phyloP scores from a whole-genome alignment of 1,284 basidiomycete genomes.

The Agaricales sp. region DNA sequence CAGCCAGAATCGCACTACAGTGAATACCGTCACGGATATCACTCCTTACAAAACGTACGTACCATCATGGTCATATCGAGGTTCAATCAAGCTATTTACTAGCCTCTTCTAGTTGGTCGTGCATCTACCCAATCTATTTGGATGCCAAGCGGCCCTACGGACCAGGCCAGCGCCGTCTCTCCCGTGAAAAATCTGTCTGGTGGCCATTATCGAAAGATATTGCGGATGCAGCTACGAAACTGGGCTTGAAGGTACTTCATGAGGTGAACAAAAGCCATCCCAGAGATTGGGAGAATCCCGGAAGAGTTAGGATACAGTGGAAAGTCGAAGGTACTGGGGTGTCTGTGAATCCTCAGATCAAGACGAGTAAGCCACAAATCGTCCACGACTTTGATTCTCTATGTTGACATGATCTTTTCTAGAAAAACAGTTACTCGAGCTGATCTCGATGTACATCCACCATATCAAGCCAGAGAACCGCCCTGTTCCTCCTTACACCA shows the following conservation, averaged over 20 bases:
- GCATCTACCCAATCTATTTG: conserved; percentile 94
- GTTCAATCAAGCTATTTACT: conserved; percentile 5
- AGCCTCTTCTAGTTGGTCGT: conserved; percentile 65
- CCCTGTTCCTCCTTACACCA: conserved; percentile 54
- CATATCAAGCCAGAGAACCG: conserved; percentile 59
- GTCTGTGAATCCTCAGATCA: conserved; percentile 62
- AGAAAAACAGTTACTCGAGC: conserved; percentile 81
- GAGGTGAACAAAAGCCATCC: conserved; percentile 89
- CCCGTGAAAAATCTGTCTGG: conserved; percentile 77
- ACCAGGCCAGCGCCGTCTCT: conserved; percentile 74
- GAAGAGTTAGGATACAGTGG: conserved; percentile 86
- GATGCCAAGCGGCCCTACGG: conserved; percentile 88
- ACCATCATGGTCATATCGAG: conserved; percentile 8
- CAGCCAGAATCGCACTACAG: conserved; percentile 15
- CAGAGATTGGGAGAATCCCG: conserved; percentile 94
- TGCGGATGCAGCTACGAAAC: conserved; percentile 67
- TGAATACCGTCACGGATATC: conserved; percentile 50
- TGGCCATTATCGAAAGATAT: conserved; percentile 93
- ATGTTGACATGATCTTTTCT: conserved; percentile 3
- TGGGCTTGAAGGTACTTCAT: conserved; percentile 76
- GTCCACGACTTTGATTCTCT: background rate
- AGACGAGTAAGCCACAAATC: conserved; percentile 60
- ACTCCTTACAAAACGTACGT: conserved; percentile 72
- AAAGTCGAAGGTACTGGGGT: conserved; percentile 60
- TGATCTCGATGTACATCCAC: conserved; percentile 70